Evolutionary conservation across 2,329 filamentous ascomycete genomes (phyloP).

Genomic region (Pseudodiploospora longispora): DNA sequence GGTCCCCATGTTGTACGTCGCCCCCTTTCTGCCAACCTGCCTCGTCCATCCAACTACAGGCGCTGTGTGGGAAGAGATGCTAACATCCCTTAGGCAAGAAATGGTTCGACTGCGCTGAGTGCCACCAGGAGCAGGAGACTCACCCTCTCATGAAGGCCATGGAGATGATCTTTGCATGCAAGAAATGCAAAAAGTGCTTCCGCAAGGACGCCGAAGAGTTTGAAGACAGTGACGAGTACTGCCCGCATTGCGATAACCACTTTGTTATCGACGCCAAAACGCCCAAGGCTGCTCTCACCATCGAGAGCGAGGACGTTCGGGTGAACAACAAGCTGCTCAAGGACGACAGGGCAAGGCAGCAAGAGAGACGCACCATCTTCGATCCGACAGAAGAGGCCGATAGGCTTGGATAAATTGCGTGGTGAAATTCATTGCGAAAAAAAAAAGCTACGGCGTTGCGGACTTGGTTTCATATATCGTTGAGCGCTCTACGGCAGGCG

Average conservation of each 20-base stretch:
- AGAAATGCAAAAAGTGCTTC: slow-evolving; percentile 98
- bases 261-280: slow-evolving; percentile 85
- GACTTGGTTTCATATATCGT: slow-evolving; percentile 9
- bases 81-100: slow-evolving; percentile 57
- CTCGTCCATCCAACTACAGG: slow-evolving; percentile 1
- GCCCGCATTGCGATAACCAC: slow-evolving; percentile 98
- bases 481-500: slow-evolving; percentile 10
- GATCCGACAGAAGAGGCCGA: slow-evolving; percentile 68
- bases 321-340: slow-evolving; percentile 86
- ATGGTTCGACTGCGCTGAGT: slow-evolving; percentile 98
- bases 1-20: slow-evolving; percentile 82
- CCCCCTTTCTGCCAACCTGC: background rate
- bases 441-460: slow-evolving; percentile 21
- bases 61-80: slow-evolving; percentile 1
- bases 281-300: slow-evolving; percentile 71
- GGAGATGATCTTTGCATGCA: slow-evolving; percentile 95
- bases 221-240: slow-evolving; percentile 97
- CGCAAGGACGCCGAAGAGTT: slow-evolving; percentile 88
- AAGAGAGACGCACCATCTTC: slow-evolving; percentile 59
- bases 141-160: slow-evolving; percentile 68
- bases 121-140: slow-evolving; percentile 72
- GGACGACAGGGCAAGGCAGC: slow-evolving; percentile 67
- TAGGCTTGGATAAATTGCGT: slow-evolving; percentile 55
- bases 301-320: slow-evolving; percentile 86
- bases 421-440: background rate